Conservation (phyloP, 768 basidiomycete species). For the Boletus speciosus region DNA sequence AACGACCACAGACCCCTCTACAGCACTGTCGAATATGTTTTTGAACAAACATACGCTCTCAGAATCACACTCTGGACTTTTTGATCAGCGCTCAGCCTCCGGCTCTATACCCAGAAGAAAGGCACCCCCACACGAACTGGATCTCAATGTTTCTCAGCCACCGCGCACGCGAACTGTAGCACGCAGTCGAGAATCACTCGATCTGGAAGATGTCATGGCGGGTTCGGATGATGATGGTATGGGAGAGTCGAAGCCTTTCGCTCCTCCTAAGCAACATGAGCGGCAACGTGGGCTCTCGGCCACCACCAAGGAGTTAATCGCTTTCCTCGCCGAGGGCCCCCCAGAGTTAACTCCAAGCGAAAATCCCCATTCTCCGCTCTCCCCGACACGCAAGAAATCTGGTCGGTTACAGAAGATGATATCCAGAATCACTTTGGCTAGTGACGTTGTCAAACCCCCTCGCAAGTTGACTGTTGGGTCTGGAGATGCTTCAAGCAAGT, state of each 20-base stretch:
- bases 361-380: slow-evolving; percentile 39
- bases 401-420: slow-evolving; percentile 80
- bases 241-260: slow-evolving; percentile 20
- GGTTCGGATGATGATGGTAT: slow-evolving; percentile 60
- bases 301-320: slow-evolving; percentile 48
- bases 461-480: slow-evolving; percentile 32
- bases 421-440: slow-evolving; percentile 62
- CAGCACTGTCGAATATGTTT: slow-evolving; percentile 5
- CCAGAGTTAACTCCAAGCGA: slow-evolving; percentile 41
- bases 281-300: slow-evolving; percentile 40
- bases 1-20: slow-evolving; percentile 30
- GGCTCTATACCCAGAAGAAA: slow-evolving; percentile 21
- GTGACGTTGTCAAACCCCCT: slow-evolving; percentile 28
- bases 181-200: slow-evolving; percentile 62
- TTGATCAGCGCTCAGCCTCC: slow-evolving; percentile 25
- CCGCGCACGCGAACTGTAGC: slow-evolving; percentile 45
- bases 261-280: slow-evolving; percentile 41
- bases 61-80: slow-evolving; percentile 28
- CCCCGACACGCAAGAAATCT: slow-evolving; percentile 39
- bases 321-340: slow-evolving; percentile 58
- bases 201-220: slow-evolving; percentile 73
- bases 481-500: slow-evolving; percentile 26
- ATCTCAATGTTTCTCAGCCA: slow-evolving; percentile 24
- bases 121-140: slow-evolving; percentile 27
- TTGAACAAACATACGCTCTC: slow-evolving; percentile 30